Conservation (phyloP, 768 basidiomycete genomes). For the Favolaschia claudopus region DNA sequence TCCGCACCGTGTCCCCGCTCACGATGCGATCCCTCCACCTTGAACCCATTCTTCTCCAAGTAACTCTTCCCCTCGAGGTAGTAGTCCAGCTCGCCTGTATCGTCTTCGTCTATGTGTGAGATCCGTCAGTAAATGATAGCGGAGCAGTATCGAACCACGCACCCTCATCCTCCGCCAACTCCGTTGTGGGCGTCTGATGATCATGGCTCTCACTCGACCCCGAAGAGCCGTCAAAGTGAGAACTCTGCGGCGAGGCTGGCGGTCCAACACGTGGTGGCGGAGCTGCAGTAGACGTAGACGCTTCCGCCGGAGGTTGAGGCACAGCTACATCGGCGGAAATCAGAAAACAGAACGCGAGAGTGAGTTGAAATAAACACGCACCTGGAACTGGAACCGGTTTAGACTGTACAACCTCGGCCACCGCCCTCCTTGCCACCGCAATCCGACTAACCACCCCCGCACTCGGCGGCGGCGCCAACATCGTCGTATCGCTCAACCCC, state of each 20-base stretch:
- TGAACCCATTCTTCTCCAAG: slow-evolving; percentile 21
- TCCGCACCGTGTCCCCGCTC: background rate
- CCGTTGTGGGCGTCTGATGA: slow-evolving; percentile 49
- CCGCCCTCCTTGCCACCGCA: slow-evolving; percentile 53
- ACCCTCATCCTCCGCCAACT: slow-evolving; percentile 22
- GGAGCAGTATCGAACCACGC: no score
- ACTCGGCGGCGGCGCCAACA: slow-evolving; percentile 21
- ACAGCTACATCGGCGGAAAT: no score
- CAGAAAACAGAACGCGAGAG: no score
- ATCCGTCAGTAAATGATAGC: no score
- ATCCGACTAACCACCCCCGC: slow-evolving; percentile 16
- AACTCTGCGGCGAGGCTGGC: slow-evolving; percentile 57
- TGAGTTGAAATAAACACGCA: background rate
- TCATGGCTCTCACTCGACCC: slow-evolving; percentile 42
- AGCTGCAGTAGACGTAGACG: slow-evolving; percentile 9
- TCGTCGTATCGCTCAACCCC: slow-evolving; percentile 28
- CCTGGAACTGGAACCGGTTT: background rate
- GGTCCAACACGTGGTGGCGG: slow-evolving; percentile 26
- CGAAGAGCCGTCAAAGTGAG: slow-evolving; percentile 56
- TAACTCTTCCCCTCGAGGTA: slow-evolving; percentile 21
- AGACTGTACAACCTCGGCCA: slow-evolving; percentile 58
- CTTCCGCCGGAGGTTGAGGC: no score
- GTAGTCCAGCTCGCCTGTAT: slow-evolving; percentile 18
- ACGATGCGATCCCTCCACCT: background rate
- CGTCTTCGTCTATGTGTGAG: no score